Base-by-base conservation (phyloP, 2,329 filamentous ascomycete species). In the Allantophomopsis lycopodina region DNA sequence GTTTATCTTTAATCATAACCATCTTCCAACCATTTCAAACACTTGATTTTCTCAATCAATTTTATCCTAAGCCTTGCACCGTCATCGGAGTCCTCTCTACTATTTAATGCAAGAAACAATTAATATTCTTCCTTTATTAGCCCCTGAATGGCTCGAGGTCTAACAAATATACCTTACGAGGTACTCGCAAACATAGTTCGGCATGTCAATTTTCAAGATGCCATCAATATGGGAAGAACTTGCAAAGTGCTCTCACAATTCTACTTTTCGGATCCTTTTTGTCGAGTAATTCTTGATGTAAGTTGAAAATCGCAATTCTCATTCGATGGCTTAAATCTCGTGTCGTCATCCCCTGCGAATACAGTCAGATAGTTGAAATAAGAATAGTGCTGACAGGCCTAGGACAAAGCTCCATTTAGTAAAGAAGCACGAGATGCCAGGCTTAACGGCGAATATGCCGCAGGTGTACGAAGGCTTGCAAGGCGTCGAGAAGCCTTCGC, bases 401-500 rank as follows among this genome's bases (percentile, higher is more conserved):
- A 43, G 41, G 13, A 43, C 2, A 56, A 57, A 35, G 45, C 53
- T 8, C 45, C 38, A n/a, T 50, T 42, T 21, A 51, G 47, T 35
- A 49, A 45, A 37, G 54, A 55, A 43, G 51, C 49, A 14, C 32
- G 42, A 8, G 41, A 32, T 18, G 50, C 48, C 5, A 43, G 37
- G 32, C 38, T 35, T 17, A 38, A 46, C 17, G 41, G 43, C 2
- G 11, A 28, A 28, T 77, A 71, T 55, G 65, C 66, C 28, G 55
- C 63, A 32, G 73, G 71, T 1, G 55, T 85, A 14, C 66, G 73
- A n/a, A 64, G 69, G 35, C 61, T 79, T 8, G 70, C 73, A 44
- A 78, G 80, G 51, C 64, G 76, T 37, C 66, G 70, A 39, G 57
- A 70, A 38, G 76, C 81, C 16, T 61, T 83, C 36, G 65, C 74